Evolutionary conservation across 768 basidiomycete species (phyloP).

Genomic region (Serendipita sp.): DNA sequence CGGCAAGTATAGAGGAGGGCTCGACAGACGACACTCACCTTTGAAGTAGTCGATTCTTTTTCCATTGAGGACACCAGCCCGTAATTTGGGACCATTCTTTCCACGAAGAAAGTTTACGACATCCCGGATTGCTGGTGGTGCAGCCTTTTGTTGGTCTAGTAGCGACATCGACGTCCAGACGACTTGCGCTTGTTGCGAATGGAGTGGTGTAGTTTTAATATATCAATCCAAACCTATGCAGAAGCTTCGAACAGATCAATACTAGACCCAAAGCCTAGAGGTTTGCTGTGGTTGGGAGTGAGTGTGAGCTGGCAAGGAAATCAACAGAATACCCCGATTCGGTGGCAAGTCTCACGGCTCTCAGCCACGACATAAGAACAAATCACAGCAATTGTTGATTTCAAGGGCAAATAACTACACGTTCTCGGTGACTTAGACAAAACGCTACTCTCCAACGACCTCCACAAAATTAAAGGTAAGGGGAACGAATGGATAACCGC

Average conservation of each 20-base stretch:
- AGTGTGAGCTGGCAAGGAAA: conserved; percentile 5
- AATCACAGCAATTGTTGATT: conserved; percentile 6
- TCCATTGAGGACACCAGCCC: conserved; percentile 81
- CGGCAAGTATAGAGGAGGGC: neutral
- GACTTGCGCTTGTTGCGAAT: neutral
- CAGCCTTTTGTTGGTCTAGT: conserved; percentile 59
- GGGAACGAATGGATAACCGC: conserved; percentile 34
- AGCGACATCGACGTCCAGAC: neutral
- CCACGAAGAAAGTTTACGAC: conserved; percentile 79
- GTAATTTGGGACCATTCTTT: conserved; percentile 71
- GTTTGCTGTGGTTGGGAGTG: neutral
- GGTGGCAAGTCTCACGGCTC: neutral
- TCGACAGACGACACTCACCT: conserved; percentile 34
- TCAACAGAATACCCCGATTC: neutral
- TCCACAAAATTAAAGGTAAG: neutral
- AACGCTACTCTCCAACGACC: neutral
- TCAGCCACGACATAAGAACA: neutral
- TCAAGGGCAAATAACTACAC: conserved; percentile 2
- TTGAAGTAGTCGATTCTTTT: conserved; percentile 98
- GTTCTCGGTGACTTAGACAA: neutral
- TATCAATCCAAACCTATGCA: too few species aligned
- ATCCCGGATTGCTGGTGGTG: conserved; percentile 62
- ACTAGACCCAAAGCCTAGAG: too few species aligned
- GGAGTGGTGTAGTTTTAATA: too few species aligned
- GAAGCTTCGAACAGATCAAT: too few species aligned